Base-by-base conservation (phyloP, 768 basidiomycete genomes). In the Mycena crocata region DNA sequence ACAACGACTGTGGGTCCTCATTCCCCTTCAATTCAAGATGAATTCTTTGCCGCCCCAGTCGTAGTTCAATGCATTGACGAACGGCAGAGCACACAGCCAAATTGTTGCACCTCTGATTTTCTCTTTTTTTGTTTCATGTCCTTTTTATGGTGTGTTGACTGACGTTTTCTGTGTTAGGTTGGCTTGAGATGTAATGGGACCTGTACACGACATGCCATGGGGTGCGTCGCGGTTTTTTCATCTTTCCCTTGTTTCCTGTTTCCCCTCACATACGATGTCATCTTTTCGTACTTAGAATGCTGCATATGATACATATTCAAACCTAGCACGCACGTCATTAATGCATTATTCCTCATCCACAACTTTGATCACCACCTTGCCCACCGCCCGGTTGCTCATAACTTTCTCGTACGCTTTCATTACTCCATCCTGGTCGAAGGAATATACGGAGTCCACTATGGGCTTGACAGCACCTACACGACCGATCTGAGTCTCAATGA, bases 11-110 rank as follows among this genome's bases (percentile, higher is more conserved):
- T 83, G 68, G 79, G 83, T 80, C 37, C n/a, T 34, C 9, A 6
- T 24, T 63, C 66, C 55, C 64, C 28, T 39, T 65, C 62, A 35
- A 48, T 64, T 26, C 35, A 48, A 83, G 89, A 90, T 89, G 89
- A 88, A 81, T 85, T 85, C 85, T 76, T 84, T 89, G 89, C 88
- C 89, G 89, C 89, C 89, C 89, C 89, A 90, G 89, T 89, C 89
- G 81, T 89, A 90, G 86, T 68, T 64, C 70, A 58, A 30, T 71
- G 83, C 87, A 58, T 79, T 90, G 89, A 90, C 84, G 89, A 90
- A 76, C 73, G 87, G 88, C 81, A 81, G 81, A 86, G 89, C 89
- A 89, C 80, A 85, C 69, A 88, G 87, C 88, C 88, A 90, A 90
- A 87, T 74, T 75, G 76, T 85, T 87, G 88, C 87, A 89, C 78